Base-by-base conservation (phyloP, 371 early-diverging fungal species). In the Dichotomocladium elegans region DNA sequence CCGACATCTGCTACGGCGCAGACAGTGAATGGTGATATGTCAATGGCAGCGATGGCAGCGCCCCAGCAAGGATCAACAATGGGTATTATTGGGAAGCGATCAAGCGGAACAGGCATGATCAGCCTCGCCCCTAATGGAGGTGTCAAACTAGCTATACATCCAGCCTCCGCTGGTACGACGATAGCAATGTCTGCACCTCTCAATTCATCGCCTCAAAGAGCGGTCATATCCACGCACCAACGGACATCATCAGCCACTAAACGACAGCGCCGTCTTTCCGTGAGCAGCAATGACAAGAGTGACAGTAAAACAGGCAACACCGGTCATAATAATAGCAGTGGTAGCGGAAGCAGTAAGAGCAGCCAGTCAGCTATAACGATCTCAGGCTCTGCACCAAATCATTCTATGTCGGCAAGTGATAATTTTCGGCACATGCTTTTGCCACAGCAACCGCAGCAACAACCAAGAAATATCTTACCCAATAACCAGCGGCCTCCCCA, bases 191-290 rank as follows among this genome's bases (percentile, higher is more conserved):
- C n/a, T n/a, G n/a, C n/a, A n/a, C n/a, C n/a, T n/a, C n/a, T n/a
- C n/a, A n/a, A n/a, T n/a, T 17, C 46, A 22, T 37, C 37, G 8
- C 49, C 10, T 45, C 45, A 45, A 24, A 41, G 72, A 51, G 66
- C 72, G 0, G 65, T 72, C 14, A 57, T 66, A 0, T 72, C 68
- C 61, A 52, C 72, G 1, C 58, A 60, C 4, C 58, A 68, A 7
- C 54, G 65, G 4, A 68, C 31, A 29, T 46, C 63, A 8, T 47
- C 60, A 1, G n/a, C n/a, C n/a, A 58, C 53, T 31, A 72, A 72
- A 43, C 58, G 72, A 30, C 72, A 72, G 41, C 57, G 72, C 28
- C 66, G 72, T 6, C 61, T 66, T 57, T 72, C 72, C 0, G 51
- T 70, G 17, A 61, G 58, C 26, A 57, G 55, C 5, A 45, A 66